These are phyloP conservation scores for Bretschneidera sinensis DNA, from an alignment of 345 rosid species.

Conservation along the genomic window DNA sequence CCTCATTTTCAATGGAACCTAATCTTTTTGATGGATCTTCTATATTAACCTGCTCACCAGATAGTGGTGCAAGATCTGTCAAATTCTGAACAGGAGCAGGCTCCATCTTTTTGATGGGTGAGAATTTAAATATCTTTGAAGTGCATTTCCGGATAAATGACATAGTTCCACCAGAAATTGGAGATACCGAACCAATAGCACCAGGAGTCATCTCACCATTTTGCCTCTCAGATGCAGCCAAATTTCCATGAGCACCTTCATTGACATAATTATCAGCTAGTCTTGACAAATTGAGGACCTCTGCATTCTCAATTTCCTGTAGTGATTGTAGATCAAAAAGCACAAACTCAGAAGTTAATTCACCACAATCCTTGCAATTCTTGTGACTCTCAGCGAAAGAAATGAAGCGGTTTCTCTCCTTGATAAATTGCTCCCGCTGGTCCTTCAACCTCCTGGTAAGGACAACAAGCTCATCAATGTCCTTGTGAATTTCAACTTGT, in stretches of 20 bases:
- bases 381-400: constrained; percentile 63
- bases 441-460: constrained; percentile 75
- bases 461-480: constrained; percentile 74
- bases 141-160: constrained; percentile 87
- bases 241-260: constrained; percentile 23
- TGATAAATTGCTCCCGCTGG: constrained; percentile 68
- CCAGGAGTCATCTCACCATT: constrained; percentile 38
- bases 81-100: constrained; percentile 33
- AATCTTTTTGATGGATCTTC: constrained; percentile 37
- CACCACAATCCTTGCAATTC: constrained; percentile 68
- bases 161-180: constrained; percentile 53
- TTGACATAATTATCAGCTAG: constrained; percentile 29
- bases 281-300: constrained; percentile 37
- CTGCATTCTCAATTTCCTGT: constrained; percentile 54
- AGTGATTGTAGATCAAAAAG: constrained; percentile 59
- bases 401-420: constrained; percentile 80
- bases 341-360: constrained; percentile 57
- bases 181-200: constrained; percentile 32
- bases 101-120: constrained; percentile 60
- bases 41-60: constrained; percentile 28
- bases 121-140: constrained; percentile 64
- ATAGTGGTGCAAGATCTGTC: constrained; percentile 19
- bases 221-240: constrained; percentile 17
- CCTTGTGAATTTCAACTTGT: constrained; percentile 72
- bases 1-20: constrained; percentile 28